Conservation (phyloP, 441 rosid species). For the Syzygium malaccense region DNA sequence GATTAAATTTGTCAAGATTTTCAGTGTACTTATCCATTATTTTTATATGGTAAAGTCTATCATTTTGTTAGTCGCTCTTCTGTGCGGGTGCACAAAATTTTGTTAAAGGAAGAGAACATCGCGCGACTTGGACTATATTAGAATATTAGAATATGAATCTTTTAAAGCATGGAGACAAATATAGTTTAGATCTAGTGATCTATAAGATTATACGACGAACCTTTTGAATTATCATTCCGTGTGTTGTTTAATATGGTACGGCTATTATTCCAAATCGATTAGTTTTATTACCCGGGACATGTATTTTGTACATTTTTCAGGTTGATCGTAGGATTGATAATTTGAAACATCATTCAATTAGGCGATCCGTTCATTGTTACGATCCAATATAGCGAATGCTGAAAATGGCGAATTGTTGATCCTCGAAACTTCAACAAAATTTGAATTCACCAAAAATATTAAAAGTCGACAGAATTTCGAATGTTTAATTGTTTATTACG, state of each 20-base stretch:
- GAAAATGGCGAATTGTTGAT: background rate
- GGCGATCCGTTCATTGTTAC: fast-evolving
- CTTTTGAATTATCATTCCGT: background rate
- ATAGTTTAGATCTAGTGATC: background rate
- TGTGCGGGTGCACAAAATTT: background rate
- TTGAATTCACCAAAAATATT: background rate
- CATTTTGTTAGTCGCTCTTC: background rate
- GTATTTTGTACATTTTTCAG: background rate
- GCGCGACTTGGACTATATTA: fast-evolving
- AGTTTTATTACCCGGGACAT: background rate
- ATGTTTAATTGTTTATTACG: background rate
- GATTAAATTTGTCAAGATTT: too few species aligned
- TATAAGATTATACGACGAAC: too few species aligned
- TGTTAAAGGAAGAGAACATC: background rate
- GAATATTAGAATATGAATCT: too few species aligned
- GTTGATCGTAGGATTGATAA: fast-evolving
- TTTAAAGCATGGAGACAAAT: too few species aligned
- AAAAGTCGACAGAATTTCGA: background rate
- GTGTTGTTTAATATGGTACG: background rate
- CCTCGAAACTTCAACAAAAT: too few species aligned
- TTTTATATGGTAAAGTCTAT: background rate
- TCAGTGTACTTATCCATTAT: too few species aligned
- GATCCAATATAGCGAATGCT: background rate
- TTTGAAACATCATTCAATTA: background rate
- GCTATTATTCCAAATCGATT: background rate